Evolutionary conservation across 1,284 basidiomycete species (phyloP).

Genomic region (Hypsizygus ulmarius): DNA sequence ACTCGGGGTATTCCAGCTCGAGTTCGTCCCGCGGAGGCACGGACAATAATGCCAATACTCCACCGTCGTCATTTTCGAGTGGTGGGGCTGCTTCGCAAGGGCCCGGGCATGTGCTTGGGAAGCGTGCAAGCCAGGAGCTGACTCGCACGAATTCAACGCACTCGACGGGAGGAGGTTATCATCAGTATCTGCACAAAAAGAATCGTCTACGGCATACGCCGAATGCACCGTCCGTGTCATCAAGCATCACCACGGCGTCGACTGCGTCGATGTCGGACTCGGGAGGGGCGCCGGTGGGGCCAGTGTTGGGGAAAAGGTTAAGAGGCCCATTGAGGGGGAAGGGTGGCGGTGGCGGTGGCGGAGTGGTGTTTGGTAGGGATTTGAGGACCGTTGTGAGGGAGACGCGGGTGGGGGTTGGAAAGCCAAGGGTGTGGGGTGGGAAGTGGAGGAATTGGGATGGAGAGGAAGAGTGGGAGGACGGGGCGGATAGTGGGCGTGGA

Average conservation of each 20-base stretch:
- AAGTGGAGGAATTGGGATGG: conserved; percentile 23
- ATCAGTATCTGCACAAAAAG: conserved; percentile 14
- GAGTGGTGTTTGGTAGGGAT: conserved; percentile 64
- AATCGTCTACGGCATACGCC: conserved; percentile 51
- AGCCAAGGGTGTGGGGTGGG: conserved; percentile 22
- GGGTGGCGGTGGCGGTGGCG: conserved; percentile 37
- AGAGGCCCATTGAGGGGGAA: conserved; percentile 49
- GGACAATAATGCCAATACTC: conserved; percentile 4
- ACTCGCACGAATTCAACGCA: conserved; percentile 29
- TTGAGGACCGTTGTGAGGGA: conserved; percentile 57
- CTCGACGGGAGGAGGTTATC: conserved; percentile 15
- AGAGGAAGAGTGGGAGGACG: conserved; percentile 16
- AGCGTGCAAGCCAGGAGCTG: conserved; percentile 10
- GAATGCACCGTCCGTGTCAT: conserved; percentile 55
- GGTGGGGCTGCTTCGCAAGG: background rate
- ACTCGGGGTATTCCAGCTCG: conserved; percentile 23
- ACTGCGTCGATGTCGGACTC: conserved; percentile 48
- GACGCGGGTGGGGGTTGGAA: conserved; percentile 40
- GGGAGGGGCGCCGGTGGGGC: conserved; percentile 44
- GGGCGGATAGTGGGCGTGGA: conserved; percentile 11
- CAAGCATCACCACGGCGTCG: conserved; percentile 47
- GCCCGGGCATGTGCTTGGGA: conserved; percentile 6
- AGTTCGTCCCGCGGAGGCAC: conserved; percentile 18
- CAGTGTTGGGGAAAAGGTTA: conserved; percentile 52
- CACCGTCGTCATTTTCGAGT: conserved; percentile 16